Base-by-base conservation (phyloP, 208 protist genomes). In the Crithidia expoeki region DNA sequence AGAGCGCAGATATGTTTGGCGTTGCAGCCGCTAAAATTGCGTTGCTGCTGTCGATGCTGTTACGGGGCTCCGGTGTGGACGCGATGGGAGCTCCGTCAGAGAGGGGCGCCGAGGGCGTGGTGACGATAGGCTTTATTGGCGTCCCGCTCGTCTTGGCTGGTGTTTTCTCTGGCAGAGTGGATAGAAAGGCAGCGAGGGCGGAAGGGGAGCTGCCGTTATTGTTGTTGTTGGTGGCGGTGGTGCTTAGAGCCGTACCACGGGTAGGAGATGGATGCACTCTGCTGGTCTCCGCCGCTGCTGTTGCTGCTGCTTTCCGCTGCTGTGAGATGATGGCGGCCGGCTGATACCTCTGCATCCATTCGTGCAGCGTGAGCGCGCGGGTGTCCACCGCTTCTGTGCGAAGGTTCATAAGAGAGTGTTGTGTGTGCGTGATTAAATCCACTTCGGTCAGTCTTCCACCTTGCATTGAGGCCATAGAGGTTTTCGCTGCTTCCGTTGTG, bases 311-410 rank as follows among this genome's bases (percentile, higher is more conserved):
- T 42, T 49, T 59, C 46, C 56, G 66, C 28, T 61, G 46, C 56
- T 64, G 56, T 10, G 66, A 42, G 6, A 68, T 19, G 2, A 68
- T 47, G 6, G 61, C 69, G 2, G 69, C 69, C 42, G 69, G 69
- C 53, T 75, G 69, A 36, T 58, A 75, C 51, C 61, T 38, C 25
- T 50, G 69, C 69, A 68, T 63, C 69, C 69, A 75, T 33, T 64
- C 38, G n/a, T 49, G 51, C 28, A 75, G n/a, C 27, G 60, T 69
- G 17, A 63, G 60, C 16, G 17, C 17, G 3, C 69, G 61, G 14
- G 69, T 75, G 61, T 75, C 69, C 7, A 75, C 61, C 16, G 47
- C 34, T 34, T 62, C 61, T 5, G 28, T 33, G 6, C 60, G 52
- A 7, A 75, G 61, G 23, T 61, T 53, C 61, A 75, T 34, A 12